These are phyloP conservation scores for Saccharomycopsis javanensis DNA, from an alignment of 805 yeast species.

Conservation along the genomic window DNA sequence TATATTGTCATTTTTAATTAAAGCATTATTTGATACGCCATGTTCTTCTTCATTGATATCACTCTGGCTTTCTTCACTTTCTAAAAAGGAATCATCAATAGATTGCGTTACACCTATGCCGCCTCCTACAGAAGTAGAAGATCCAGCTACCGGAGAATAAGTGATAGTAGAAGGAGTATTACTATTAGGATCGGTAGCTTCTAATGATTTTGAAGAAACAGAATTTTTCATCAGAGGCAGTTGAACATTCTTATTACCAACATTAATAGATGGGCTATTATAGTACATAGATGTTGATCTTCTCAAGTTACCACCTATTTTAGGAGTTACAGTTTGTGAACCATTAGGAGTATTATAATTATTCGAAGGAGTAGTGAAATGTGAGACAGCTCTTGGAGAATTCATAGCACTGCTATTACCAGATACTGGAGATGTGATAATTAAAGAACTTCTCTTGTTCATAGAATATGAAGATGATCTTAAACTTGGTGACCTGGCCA, in stretches of 20 bases:
- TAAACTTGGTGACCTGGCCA: slow-evolving; percentile 2
- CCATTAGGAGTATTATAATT: background rate
- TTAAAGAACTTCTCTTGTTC: slow-evolving; percentile 2
- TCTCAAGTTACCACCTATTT: slow-evolving; percentile 3
- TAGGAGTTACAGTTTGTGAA: background rate
- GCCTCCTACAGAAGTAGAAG: background rate
- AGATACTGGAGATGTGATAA: slow-evolving; percentile 2
- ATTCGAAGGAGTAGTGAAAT: background rate
- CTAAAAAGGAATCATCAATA: background rate
- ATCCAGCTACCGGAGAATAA: background rate
- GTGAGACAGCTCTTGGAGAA: slow-evolving; percentile 4
- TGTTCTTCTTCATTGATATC: background rate
- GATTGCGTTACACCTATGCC: background rate
- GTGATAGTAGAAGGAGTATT: slow-evolving; percentile 5
- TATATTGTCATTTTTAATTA: background rate
- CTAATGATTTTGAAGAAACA: background rate
- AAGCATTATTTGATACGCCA: background rate
- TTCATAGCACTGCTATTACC: background rate
- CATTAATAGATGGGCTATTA: background rate
- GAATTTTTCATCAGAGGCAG: background rate
- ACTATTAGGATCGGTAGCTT: background rate
- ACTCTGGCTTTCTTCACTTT: background rate
- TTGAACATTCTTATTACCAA: background rate
- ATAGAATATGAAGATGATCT: background rate
- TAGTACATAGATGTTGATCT: slow-evolving; percentile 12